Evolutionary conservation across 2,329 filamentous ascomycete genomes (phyloP).

Genomic region (Colletotrichum sp.): DNA sequence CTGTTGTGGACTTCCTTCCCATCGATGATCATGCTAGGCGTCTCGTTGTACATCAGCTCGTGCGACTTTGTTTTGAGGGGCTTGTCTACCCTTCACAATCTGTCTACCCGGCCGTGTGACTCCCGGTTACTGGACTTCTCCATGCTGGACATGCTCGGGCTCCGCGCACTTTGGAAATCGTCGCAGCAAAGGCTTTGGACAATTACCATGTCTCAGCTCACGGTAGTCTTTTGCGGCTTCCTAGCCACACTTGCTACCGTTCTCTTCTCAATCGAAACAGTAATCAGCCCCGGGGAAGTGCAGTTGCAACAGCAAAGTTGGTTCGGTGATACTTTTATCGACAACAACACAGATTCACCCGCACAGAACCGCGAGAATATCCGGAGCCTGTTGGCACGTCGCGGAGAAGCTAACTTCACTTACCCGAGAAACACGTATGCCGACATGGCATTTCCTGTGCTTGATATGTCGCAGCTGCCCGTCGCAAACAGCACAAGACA

Average conservation of each 20-base stretch:
- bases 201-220: neutral
- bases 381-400: neutral
- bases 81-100: neutral
- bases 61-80: neutral
- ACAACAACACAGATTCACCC: neutral
- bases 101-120: neutral
- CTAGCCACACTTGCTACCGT: neutral
- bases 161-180: neutral
- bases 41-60: neutral
- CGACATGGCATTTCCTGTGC: neutral
- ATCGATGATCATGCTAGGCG: neutral
- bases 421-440: neutral
- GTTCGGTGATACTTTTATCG: neutral
- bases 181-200: neutral
- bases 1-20: slow-evolving; percentile 3
- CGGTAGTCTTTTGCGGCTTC: neutral
- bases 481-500: neutral
- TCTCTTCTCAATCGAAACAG: neutral
- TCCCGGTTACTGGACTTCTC: neutral
- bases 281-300: neutral
- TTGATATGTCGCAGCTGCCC: neutral
- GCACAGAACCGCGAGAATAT: neutral
- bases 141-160: neutral
- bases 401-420: neutral
- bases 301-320: neutral